Evolutionary conservation across 345 rosid species (phyloP), one percentile per base, ranked within the genome.

Genomic region (Gossypium longicalyx): DNA sequence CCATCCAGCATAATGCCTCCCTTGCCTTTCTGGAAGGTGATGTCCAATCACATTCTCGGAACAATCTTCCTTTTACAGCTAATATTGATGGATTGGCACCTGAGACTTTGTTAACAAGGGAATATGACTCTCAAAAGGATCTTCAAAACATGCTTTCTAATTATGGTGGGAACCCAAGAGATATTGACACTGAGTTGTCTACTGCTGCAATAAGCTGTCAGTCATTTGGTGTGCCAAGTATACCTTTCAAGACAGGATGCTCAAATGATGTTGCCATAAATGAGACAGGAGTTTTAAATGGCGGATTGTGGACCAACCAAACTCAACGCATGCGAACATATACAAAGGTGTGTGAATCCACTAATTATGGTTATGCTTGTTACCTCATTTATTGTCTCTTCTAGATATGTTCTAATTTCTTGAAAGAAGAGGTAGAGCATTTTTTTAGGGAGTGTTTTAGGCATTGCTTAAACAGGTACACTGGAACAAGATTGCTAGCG

Each of bases 51-150:
- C 82, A 89, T 80, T 80, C 93, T 29, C 89, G 85, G 71, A 89
- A 76, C 83, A 86, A 80, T 77, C 87, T 90, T 69, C 89, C 94
- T 8, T 88, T 89, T 43, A 80, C 91, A 45, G 58, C 89, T 70
- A 87, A 83, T 83, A 80, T 89, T 15, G 94, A 91, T 67, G 83
- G 83, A 75, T 80, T 91, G 82, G 86, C 90, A 49, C 87, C 98
- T 57, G 99, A 95, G 77, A 88, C 89, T 11, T 71, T 93, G 74
- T 79, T 95, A 80, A 86, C 96, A 0, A 89, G 94, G 80, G 99
- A 90, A 71, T 93, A 82, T 84, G 96, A 93, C 80, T 90, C 97
- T 71, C 97, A 91, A 77, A 95, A 93, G 87, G 99, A 95, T 82
- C 91, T 95, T 19, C 99, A 93, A 74, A 90, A 93, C 87, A 81